Base-by-base conservation (phyloP, 164 flowering plant species). In the Macadamia integrifolia region DNA sequence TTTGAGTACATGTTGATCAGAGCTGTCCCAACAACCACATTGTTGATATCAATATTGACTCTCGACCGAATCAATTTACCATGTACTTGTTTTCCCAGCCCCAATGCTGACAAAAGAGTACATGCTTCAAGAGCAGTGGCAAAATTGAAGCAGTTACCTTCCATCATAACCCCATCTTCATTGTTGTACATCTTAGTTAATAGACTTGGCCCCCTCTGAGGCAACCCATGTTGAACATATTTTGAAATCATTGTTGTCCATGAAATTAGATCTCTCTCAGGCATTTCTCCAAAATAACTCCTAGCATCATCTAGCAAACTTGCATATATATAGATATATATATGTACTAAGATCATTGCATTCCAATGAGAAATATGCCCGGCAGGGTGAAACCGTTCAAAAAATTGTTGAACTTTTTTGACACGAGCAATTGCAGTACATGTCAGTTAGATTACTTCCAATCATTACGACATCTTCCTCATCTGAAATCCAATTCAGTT, bases 161-260 rank as follows among this genome's bases (percentile, higher is more conserved):
- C 64, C 29, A 71, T 23, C 43, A 23, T 50, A 40, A 28, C 18
- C 32, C 61, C 67, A 11, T 61, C 70, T 53, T 74, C 59, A 18
- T 55, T 55, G 44, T 35, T 60, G 68, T 77, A 69, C 83, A 82
- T 80, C 63, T 73, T 66, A 30, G 73, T 50, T 14, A 82, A 57
- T 30, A 76, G 57, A 43, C 40, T 42, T 10, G 80, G 63, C 1
- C 69, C 78, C 66, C 80, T 76, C 14, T 56, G 66, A 3, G 80
- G 81, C 60, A 68, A 58, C 11, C 74, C 62, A 31, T 67, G 59
- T 35, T 69, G 70, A 44, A 74, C 77, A 62, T 72, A 72, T 53
- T 80, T 80, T 3, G 81, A 74, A 61, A 82, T 80, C 77, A 82
- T 74, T 15, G 73, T 31, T 6, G 81, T 82, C 85, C 85, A 82